These are phyloP conservation scores for Claviceps spartinae DNA, from an alignment of 2,329 filamentous ascomycete species.

Conservation along the genomic window DNA sequence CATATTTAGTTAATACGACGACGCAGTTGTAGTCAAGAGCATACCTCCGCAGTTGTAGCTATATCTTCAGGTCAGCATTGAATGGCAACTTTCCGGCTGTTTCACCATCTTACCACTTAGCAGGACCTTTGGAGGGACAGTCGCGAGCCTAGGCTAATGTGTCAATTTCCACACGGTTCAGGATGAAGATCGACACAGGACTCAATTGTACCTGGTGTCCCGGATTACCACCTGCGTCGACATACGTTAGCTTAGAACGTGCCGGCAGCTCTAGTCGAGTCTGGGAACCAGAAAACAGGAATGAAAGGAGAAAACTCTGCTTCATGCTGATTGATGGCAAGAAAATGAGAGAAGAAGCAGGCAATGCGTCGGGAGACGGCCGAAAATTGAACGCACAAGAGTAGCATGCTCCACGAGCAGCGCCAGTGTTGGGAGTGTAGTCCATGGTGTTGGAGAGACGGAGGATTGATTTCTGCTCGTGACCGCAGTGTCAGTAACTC, in stretches of 20 bases:
- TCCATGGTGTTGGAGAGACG: slow-evolving; percentile 25
- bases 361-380: not conserved
- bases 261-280: not conserved
- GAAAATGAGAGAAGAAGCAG: not conserved
- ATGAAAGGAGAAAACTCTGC: not conserved
- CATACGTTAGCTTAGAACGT: not conserved
- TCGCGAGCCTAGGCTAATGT: slow-evolving; percentile 53
- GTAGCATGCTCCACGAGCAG: slow-evolving; percentile 34
- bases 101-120: slow-evolving; percentile 54
- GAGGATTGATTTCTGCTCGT: not conserved
- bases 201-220: slow-evolving; percentile 56
- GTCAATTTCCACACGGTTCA: slow-evolving; percentile 8
- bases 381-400: slow-evolving; percentile 30
- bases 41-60: slow-evolving; percentile 74
- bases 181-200: not conserved
- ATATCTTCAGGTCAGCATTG: slow-evolving; percentile 9
- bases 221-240: slow-evolving; percentile 49
- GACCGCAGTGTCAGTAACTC: not conserved
- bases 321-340: not conserved
- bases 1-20: not conserved
- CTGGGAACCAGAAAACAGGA: not conserved
- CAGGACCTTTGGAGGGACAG: slow-evolving; percentile 71
- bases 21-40: slow-evolving; percentile 16
- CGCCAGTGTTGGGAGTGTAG: slow-evolving; percentile 6
- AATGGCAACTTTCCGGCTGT: not conserved